A percentile compares a stretch with the other conserved stretches of the same genome.
Conservation (phyloP, 768 basidiomycete species). For the Boletus reticulatus region DNA sequence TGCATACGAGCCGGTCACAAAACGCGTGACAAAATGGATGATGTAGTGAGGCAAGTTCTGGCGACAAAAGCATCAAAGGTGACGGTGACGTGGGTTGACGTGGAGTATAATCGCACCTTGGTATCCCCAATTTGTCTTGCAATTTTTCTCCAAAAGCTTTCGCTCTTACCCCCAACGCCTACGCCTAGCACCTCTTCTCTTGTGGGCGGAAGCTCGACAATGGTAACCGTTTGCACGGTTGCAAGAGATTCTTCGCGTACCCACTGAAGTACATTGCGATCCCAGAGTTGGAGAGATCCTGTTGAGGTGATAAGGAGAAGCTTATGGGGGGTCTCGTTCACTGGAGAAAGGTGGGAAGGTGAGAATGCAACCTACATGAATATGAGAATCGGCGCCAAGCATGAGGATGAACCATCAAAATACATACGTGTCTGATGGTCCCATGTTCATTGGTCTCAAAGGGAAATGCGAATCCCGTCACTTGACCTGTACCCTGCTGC, state of each 20-base stretch:
- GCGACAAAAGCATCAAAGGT: neutral
- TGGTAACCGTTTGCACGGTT: constrained; percentile 57
- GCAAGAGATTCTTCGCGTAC: constrained; percentile 79
- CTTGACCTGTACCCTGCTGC: constrained; percentile 42
- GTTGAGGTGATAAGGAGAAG: constrained; percentile 67
- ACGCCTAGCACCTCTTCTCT: constrained; percentile 21
- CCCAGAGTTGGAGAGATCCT: constrained; percentile 76
- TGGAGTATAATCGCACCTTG: constrained; percentile 39
- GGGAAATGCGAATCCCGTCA: constrained; percentile 54
- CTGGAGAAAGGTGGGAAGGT: constrained; percentile 36
- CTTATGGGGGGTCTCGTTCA: constrained; percentile 35
- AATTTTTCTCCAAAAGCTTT: constrained; percentile 51
- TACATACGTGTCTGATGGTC: constrained; percentile 60
- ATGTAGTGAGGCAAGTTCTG: constrained; percentile 74
- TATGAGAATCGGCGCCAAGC: neutral
- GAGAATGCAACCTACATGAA: constrained; percentile 46
- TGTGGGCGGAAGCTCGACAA: constrained; percentile 75
- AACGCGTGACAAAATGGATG: constrained; percentile 63
- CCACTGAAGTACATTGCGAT: constrained; percentile 61
- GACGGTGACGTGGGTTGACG: neutral
- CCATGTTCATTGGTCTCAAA: constrained; percentile 70
- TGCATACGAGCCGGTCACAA: constrained; percentile 65
- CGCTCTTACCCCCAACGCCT: constrained; percentile 20
- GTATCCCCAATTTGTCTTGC: constrained; percentile 57
- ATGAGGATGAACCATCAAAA: neutral